phyloP scores from a whole-genome alignment of 1,284 basidiomycete species.

The Flammula alnicola region DNA sequence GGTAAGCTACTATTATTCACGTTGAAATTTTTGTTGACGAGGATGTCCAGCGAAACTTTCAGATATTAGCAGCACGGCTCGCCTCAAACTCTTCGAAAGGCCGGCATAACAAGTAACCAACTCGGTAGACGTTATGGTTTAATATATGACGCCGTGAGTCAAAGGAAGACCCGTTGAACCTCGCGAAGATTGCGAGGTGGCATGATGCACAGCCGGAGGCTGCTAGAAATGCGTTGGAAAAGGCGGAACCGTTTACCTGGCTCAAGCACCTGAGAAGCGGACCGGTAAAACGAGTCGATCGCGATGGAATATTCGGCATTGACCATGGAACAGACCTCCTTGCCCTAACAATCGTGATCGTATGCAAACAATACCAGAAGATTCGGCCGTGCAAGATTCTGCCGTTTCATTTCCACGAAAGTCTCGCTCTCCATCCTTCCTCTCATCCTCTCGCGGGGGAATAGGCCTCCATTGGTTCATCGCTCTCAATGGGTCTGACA shows the following conservation, averaged over 20 bases:
- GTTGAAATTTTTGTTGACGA: conserved; percentile 16
- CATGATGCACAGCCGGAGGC: conserved; percentile 50
- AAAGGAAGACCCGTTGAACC: conserved; percentile 42
- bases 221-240: conserved; percentile 54
- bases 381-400: conserved; percentile 33
- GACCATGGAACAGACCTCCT: conserved; percentile 64
- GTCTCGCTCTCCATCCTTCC: conserved; percentile 40
- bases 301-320: conserved; percentile 67
- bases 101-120: conserved; percentile 68
- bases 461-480: conserved; percentile 9
- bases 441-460: conserved; percentile 21
- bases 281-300: conserved; percentile 38
- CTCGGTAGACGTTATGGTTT: conserved; percentile 63
- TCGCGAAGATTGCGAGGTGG: conserved; percentile 61
- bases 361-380: conserved; percentile 53
- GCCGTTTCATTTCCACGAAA: conserved; percentile 34
- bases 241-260: conserved; percentile 72
- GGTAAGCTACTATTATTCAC: conserved; percentile 37
- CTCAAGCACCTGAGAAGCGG: conserved; percentile 61
- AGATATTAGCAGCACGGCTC: conserved; percentile 55
- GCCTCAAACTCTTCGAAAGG: conserved; percentile 62
- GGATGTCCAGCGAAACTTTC: conserved; percentile 57
- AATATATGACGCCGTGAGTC: conserved; percentile 44
- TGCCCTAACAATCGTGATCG: conserved; percentile 37
- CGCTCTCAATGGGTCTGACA: conserved; percentile 29